Evolutionary conservation across 2,329 filamentous ascomycete genomes (phyloP).

Genomic region (Ascocoryne sarcoides): DNA sequence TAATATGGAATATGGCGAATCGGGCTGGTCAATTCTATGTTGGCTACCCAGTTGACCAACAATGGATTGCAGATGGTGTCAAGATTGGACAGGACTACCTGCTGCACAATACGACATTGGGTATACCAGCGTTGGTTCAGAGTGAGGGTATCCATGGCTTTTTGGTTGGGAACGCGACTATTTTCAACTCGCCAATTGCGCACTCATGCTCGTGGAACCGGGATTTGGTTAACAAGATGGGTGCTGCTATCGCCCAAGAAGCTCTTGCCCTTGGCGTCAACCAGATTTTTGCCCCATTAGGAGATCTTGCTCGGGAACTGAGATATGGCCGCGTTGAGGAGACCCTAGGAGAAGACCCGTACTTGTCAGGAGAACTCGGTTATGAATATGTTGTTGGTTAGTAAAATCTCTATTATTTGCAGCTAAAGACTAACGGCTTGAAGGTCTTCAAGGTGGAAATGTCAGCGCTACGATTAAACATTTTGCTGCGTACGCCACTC

Average conservation of each 20-base stretch:
- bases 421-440: conserved; percentile 29
- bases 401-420: conserved; percentile 30
- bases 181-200: conserved; percentile 70
- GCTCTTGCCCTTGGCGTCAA: conserved; percentile 60
- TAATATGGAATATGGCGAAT: conserved; percentile 52
- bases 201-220: conserved; percentile 65
- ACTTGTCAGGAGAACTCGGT: conserved; percentile 58
- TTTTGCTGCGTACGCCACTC: conserved; percentile 59
- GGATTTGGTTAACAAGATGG: conserved; percentile 57
- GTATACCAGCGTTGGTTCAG: conserved; percentile 66
- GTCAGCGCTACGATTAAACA: conserved; percentile 70
- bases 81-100: conserved; percentile 62
- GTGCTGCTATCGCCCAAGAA: conserved; percentile 54
- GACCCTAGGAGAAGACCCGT: conserved; percentile 61
- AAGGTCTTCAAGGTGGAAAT: conserved; percentile 53
- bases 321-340: conserved; percentile 68
- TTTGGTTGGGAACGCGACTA: conserved; percentile 62
- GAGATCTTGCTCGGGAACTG: conserved; percentile 62
- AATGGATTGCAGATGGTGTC: conserved; percentile 53
- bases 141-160: conserved; percentile 69
- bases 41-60: conserved; percentile 55
- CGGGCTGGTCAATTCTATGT: conserved; percentile 57
- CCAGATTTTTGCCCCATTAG: conserved; percentile 63
- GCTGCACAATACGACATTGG: conserved; percentile 54
- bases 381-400: conserved; percentile 52